These are phyloP conservation scores for Alternaria brassicae DNA, from an alignment of 2,329 filamentous ascomycete genomes.

Conservation along the genomic window DNA sequence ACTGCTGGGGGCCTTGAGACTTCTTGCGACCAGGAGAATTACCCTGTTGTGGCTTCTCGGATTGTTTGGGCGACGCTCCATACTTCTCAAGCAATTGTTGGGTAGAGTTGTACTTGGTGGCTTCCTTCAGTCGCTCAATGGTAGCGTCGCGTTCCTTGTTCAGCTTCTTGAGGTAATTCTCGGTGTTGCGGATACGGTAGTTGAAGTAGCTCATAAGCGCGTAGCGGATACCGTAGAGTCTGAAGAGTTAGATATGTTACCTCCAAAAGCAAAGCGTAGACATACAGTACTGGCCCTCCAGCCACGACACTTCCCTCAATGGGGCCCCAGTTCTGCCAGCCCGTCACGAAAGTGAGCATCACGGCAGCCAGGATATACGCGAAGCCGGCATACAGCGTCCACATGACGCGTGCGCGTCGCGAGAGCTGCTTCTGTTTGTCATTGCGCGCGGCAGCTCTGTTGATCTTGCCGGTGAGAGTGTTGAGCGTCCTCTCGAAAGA, in stretches of 20 bases:
- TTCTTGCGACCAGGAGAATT: conserved; percentile 37
- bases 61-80: conserved; percentile 63
- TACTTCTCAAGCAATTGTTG: conserved; percentile 94
- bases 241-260: conserved; percentile 49
- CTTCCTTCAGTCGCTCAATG: conserved; percentile 92
- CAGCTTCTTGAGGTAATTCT: conserved; percentile 73
- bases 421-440: conserved; percentile 75
- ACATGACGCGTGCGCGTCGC: conserved; percentile 81
- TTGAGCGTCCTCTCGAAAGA: conserved; percentile 93
- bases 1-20: conserved; percentile 40
- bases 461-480: conserved; percentile 81
- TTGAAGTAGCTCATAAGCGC: conserved; percentile 75
- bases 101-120: conserved; percentile 95
- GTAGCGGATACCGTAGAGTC: conserved; percentile 80
- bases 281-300: conserved; percentile 79
- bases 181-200: conserved; percentile 76
- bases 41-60: conserved; percentile 48
- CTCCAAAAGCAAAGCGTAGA: background rate
- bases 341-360: conserved; percentile 82
- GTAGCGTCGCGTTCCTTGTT: conserved; percentile 82
- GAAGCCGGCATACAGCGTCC: conserved; percentile 89
- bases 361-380: conserved; percentile 87
- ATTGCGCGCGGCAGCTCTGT: conserved; percentile 73
- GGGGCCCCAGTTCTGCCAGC: conserved; percentile 77
- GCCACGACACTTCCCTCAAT: conserved; percentile 80